phyloP scores from a whole-genome alignment of 352 stramenopile genomes.

The Pythium diclinum region DNA sequence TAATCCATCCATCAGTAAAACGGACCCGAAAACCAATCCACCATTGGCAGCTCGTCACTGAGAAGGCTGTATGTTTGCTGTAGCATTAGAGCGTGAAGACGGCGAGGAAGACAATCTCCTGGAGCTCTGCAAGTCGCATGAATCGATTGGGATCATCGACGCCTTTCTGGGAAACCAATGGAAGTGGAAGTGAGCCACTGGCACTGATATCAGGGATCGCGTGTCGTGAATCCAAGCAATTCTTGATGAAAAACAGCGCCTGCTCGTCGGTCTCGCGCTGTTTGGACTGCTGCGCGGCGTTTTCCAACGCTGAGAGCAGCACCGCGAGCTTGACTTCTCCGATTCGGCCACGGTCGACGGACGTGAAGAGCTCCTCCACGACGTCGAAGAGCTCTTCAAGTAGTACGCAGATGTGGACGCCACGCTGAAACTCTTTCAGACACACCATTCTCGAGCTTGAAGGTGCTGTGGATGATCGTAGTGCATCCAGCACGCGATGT shows the following conservation, averaged over 20 bases:
- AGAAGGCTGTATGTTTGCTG: background rate
- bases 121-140: slow-evolving; percentile 12
- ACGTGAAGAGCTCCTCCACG: slow-evolving; percentile 17
- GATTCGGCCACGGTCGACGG: slow-evolving; percentile 11
- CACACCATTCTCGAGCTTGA: background rate
- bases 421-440: slow-evolving; percentile 15
- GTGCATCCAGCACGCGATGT: slow-evolving; percentile 9
- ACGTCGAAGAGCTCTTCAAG: slow-evolving; percentile 23
- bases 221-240: background rate
- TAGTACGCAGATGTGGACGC: slow-evolving; percentile 12
- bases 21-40: background rate
- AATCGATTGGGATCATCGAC: slow-evolving; percentile 4
- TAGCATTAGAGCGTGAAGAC: slow-evolving; percentile 11
- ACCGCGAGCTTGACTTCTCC: slow-evolving; percentile 14
- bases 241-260: slow-evolving; percentile 3
- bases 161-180: background rate
- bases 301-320: slow-evolving; percentile 17
- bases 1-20: background rate
- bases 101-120: slow-evolving; percentile 11
- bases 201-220: background rate
- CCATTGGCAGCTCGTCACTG: background rate
- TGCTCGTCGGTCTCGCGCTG: slow-evolving; percentile 2
- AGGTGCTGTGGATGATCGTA: background rate
- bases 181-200: background rate
- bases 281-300: slow-evolving; percentile 14